These are phyloP conservation scores for Termitomyces heimii DNA, from an alignment of 768 basidiomycete species.

Conservation along the genomic window DNA sequence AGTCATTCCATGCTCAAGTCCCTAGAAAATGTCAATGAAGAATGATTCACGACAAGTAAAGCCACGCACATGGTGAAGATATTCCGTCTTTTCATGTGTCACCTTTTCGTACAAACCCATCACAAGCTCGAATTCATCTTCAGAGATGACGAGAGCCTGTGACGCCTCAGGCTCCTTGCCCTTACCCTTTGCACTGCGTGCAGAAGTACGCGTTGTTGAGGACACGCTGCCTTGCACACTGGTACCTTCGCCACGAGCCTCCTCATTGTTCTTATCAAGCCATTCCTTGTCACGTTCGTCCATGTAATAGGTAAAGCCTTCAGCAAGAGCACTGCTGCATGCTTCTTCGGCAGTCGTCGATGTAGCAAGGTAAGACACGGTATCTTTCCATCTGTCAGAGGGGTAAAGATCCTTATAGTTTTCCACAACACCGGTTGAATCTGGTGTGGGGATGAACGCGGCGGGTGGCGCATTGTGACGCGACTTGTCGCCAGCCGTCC, in stretches of 20 bases:
- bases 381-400: conserved; percentile 64
- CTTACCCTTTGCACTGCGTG: conserved; percentile 71
- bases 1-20: conserved; percentile 58
- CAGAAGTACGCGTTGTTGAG: conserved; percentile 48
- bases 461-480: conserved; percentile 31
- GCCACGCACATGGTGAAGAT: conserved; percentile 77
- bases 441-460: conserved; percentile 90
- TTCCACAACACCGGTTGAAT: conserved; percentile 73
- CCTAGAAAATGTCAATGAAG: conserved; percentile 25
- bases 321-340: conserved; percentile 50
- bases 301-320: conserved; percentile 87
- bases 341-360: conserved; percentile 86
- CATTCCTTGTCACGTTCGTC: conserved; percentile 95
- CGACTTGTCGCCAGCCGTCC: conserved; percentile 25
- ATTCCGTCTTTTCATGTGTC: conserved; percentile 86
- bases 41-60: not conserved
- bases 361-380: conserved; percentile 69
- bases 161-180: conserved; percentile 76
- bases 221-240: conserved; percentile 69
- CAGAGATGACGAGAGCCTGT: conserved; percentile 63
- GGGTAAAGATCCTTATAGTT: conserved; percentile 80
- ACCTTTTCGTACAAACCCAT: conserved; percentile 93
- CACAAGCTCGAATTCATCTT: conserved; percentile 92
- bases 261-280: conserved; percentile 88
- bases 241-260: conserved; percentile 80